Evolutionary conservation across 2,329 filamentous ascomycete species (phyloP).

Genomic region (Alternaria incomplexa): DNA sequence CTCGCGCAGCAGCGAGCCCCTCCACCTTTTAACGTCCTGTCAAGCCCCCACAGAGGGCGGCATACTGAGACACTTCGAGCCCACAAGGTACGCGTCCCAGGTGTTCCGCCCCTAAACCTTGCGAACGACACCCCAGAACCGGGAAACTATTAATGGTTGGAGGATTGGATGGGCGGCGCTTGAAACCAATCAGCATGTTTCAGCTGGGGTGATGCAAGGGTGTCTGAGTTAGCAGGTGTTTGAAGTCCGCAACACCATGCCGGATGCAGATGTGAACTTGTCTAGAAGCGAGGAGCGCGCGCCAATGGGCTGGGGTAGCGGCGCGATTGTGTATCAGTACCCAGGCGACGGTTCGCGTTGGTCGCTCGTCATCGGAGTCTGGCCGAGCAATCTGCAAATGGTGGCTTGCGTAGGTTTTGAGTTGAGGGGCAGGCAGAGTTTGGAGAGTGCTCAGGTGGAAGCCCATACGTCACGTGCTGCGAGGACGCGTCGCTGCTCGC

Average conservation of each 20-base stretch:
- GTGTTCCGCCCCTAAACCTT: neutral
- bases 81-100: neutral
- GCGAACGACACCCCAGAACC: neutral
- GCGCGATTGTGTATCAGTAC: neutral
- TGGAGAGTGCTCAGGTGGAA: neutral
- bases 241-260: slow-evolving; percentile 4
- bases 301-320: neutral
- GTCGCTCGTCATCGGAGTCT: neutral
- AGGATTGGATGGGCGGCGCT: neutral
- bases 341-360: neutral
- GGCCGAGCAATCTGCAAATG: neutral
- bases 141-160: slow-evolving; percentile 1
- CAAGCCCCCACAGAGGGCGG: neutral
- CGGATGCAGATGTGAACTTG: neutral
- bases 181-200: slow-evolving; percentile 12
- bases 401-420: neutral
- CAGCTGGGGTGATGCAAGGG: slow-evolving; percentile 1
- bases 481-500: neutral
- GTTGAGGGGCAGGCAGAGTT: neutral
- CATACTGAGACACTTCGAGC: neutral
- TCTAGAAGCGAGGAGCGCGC: neutral
- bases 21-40: neutral
- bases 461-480: neutral
- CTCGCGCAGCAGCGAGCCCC: neutral
- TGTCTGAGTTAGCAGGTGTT: slow-evolving; percentile 1